Conservation (phyloP, 129 eudicot genomes). For the Heracleum sosnowskyi region DNA sequence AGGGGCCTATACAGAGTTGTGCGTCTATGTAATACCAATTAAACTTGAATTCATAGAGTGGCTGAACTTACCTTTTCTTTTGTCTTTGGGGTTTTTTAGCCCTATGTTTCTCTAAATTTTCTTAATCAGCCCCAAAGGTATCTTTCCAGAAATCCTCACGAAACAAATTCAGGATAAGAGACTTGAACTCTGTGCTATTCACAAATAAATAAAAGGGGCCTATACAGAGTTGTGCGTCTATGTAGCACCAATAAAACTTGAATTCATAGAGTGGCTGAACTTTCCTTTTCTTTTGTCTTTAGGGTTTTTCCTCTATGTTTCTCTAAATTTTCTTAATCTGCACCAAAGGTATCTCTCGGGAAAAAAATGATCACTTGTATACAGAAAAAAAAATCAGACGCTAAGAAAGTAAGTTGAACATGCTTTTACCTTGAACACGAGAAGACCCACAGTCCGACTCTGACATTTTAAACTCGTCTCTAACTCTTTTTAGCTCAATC, state of each 20-base stretch:
- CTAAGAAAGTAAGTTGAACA: neutral
- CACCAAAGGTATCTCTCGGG: neutral
- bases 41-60: neutral
- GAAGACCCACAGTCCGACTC: constrained; percentile 94
- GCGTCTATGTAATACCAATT: no score
- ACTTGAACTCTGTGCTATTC: no score
- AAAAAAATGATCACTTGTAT: neutral
- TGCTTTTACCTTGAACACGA: constrained; percentile 69
- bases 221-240: no score
- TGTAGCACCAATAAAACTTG: neutral
- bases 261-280: no score
- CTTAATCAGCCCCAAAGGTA: neutral
- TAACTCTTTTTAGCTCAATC: constrained; percentile 62
- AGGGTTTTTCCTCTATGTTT: neutral
- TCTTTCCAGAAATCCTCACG: neutral
- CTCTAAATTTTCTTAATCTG: neutral
- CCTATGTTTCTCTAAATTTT: neutral
- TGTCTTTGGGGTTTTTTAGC: neutral
- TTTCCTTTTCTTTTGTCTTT: neutral
- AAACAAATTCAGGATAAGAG: no score
- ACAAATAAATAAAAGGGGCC: no score
- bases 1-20: no score
- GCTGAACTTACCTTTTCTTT: neutral
- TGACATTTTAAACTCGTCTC: constrained; percentile 80
- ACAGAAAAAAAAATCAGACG: neutral